Evolutionary conservation across 768 basidiomycete genomes (phyloP).

Genomic region (Lactarius indigo): DNA sequence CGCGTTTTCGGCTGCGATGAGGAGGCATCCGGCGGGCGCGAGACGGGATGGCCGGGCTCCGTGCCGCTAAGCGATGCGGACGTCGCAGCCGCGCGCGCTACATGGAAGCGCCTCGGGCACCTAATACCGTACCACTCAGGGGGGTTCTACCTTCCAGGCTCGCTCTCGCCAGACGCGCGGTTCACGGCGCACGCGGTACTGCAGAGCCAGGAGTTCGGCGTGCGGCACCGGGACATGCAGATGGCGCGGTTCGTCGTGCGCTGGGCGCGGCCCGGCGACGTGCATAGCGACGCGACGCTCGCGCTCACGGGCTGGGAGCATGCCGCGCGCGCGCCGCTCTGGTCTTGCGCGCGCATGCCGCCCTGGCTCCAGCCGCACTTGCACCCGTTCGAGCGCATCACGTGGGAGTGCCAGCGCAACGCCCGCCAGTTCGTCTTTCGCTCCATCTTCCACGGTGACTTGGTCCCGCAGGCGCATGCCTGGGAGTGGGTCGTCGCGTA

Average conservation of each 20-base stretch:
- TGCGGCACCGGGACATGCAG: conserved; percentile 33
- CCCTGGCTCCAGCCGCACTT: conserved; percentile 29
- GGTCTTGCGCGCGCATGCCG: conserved; percentile 35
- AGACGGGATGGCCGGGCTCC: conserved; percentile 22
- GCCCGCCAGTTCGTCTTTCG: conserved; percentile 28
- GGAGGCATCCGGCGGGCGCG: conserved; percentile 16
- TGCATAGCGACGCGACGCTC: conserved; percentile 23
- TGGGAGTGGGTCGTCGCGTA: conserved; percentile 33
- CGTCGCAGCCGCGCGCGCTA: conserved; percentile 27
- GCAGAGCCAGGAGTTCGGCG: conserved; percentile 29
- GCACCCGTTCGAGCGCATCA: conserved; percentile 27
- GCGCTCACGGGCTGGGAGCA: conserved; percentile 34
- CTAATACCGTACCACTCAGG: conserved; percentile 32
- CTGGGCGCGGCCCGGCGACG: conserved; percentile 22
- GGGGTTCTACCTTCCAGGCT: conserved; percentile 32
- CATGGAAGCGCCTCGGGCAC: conserved; percentile 29
- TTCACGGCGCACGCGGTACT: conserved; percentile 29
- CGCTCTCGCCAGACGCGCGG: conserved; percentile 29
- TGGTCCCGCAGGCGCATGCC: conserved; percentile 19
- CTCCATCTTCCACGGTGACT: conserved; percentile 25
- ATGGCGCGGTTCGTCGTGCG: conserved; percentile 33
- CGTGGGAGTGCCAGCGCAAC: conserved; percentile 29
- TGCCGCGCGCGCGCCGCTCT: conserved; percentile 32
- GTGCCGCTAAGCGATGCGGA: conserved; percentile 29
- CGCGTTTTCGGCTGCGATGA: conserved; percentile 26